Conservation (phyloP, 2,329 filamentous ascomycete species). For the Biscogniauxia mediterranea region DNA sequence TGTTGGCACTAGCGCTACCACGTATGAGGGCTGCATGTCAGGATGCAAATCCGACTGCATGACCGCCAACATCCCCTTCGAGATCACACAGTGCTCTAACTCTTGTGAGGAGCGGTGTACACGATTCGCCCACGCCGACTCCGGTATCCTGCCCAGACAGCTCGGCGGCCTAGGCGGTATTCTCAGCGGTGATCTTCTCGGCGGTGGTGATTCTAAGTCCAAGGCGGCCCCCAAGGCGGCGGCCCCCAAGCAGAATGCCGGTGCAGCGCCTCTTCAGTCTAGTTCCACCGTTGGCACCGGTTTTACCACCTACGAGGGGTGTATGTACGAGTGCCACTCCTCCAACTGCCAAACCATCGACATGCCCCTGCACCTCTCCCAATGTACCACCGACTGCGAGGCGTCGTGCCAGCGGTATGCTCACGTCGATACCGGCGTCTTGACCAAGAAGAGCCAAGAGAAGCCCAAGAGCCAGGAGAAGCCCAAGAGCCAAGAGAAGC, state of each 20-base stretch:
- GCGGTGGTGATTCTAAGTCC: neutral
- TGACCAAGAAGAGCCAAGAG: neutral
- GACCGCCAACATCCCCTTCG: neutral
- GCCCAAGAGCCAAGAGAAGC: neutral
- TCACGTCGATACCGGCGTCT: neutral
- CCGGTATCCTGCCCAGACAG: neutral
- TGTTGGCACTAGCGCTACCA: neutral
- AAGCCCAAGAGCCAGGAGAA: neutral
- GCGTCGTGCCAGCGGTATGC: neutral
- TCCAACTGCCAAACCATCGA: slow-evolving; percentile 1
- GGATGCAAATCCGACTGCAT: neutral
- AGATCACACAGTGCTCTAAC: neutral
- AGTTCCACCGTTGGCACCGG: neutral
- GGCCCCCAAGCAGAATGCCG: too few species aligned
- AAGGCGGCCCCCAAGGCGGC: too few species aligned
- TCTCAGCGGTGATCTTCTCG: neutral
- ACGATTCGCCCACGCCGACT: neutral
- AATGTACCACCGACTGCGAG: neutral
- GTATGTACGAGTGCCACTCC: slow-evolving; percentile 4
- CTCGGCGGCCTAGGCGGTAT: neutral
- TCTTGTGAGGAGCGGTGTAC: neutral
- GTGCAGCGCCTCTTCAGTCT: neutral
- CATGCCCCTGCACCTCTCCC: slow-evolving; percentile 1
- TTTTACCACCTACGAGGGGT: slow-evolving; percentile 5
- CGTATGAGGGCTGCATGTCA: neutral